phyloP scores from a whole-genome alignment of 345 rosid species.

The Euphorbia tirucalli region DNA sequence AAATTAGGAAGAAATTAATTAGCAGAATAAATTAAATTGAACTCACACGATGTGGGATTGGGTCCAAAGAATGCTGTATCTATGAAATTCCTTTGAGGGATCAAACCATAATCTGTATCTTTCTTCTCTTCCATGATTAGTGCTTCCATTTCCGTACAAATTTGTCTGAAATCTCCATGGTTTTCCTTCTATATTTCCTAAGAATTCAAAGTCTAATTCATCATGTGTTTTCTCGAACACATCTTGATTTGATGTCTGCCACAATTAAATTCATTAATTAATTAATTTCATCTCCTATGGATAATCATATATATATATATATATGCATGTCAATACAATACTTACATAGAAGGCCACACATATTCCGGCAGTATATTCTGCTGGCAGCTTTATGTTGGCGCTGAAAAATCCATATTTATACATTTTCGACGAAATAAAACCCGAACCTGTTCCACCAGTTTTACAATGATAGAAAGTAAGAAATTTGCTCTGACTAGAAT shows the following conservation, averaged over 20 bases:
- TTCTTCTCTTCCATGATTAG: slow-evolving; percentile 80
- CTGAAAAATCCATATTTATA: slow-evolving; percentile 82
- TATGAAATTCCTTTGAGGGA: slow-evolving; percentile 76
- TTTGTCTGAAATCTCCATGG: slow-evolving; percentile 97
- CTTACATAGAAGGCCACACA: slow-evolving; percentile 86
- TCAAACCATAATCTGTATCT: slow-evolving; percentile 92
- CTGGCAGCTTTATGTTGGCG: slow-evolving; percentile 82
- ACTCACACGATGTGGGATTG: slow-evolving; percentile 69
- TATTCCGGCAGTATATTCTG: slow-evolving; percentile 79
- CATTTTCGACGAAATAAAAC: slow-evolving; percentile 81
- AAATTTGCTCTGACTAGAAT: no score
- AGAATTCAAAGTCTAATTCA: slow-evolving; percentile 89
- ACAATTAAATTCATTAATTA: not conserved
- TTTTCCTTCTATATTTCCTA: slow-evolving; percentile 77
- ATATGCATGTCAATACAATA: no score
- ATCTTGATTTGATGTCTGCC: slow-evolving; percentile 79
- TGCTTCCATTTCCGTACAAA: slow-evolving; percentile 92
- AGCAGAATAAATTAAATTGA: not conserved
- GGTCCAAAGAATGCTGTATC: slow-evolving; percentile 92
- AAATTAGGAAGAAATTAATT: not conserved
- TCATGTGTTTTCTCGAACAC: slow-evolving; percentile 82
- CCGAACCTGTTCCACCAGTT: slow-evolving; percentile 51
- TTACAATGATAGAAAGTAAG: no score
- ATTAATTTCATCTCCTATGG: no score
- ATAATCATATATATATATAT: not conserved